Evolutionary conservation across 2,329 filamentous ascomycete genomes (phyloP).

Genomic region (Elsinoe perseae): DNA sequence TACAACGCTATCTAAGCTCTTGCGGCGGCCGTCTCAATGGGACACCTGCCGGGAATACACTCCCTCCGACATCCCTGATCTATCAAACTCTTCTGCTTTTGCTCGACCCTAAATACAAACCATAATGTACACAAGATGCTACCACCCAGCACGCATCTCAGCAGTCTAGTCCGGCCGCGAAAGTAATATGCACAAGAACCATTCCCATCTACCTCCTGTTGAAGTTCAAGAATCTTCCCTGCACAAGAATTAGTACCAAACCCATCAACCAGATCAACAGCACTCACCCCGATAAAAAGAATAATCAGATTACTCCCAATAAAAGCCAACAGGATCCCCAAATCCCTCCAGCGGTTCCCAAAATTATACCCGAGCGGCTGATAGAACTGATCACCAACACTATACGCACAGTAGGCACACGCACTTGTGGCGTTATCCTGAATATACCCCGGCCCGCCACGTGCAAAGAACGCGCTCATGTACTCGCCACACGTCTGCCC

Average conservation of each 20-base stretch:
- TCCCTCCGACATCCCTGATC: not conserved
- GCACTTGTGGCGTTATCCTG: conserved; percentile 54
- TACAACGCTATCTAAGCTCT: too few species aligned
- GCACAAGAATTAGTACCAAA: conserved; percentile 18
- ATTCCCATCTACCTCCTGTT: conserved; percentile 28
- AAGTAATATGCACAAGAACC: not conserved
- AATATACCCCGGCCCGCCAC: conserved; percentile 65
- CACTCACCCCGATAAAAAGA: conserved; percentile 50
- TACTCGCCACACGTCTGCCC: conserved; percentile 66
- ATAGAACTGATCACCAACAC: conserved; percentile 74
- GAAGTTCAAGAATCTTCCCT: conserved; percentile 40
- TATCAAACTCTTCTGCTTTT: not conserved
- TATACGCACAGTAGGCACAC: conserved; percentile 78
- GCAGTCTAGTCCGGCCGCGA: not conserved
- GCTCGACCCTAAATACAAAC: not conserved
- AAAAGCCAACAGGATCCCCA: conserved; percentile 71
- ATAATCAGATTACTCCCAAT: conserved; percentile 68
- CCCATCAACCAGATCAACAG: not conserved
- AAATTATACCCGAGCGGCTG: conserved; percentile 58
- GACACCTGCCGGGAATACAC: too few species aligned
- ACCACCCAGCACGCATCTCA: not conserved
- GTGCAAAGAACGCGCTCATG: conserved; percentile 61
- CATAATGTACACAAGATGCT: not conserved
- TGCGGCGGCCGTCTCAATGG: not conserved
- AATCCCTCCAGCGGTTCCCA: conserved; percentile 66